Conservation (phyloP, 2,329 filamentous ascomycete species). For the Ophiostoma sp. region DNA sequence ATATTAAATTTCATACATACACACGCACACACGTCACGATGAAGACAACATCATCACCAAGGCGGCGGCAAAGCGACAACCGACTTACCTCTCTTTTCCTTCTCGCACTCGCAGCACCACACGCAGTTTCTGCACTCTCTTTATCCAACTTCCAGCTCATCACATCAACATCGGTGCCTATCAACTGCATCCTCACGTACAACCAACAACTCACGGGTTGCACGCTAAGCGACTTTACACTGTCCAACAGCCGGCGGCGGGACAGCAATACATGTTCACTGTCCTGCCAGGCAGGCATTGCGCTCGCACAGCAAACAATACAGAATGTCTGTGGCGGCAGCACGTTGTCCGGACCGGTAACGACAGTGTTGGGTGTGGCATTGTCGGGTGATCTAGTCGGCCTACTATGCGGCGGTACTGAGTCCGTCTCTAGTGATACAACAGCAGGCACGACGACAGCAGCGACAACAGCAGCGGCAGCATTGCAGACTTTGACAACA, state of each 20-base stretch:
- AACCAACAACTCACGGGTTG: slow-evolving; percentile 45
- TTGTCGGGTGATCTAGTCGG: slow-evolving; percentile 41
- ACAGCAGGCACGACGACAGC: neutral
- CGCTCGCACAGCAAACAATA: slow-evolving; percentile 74
- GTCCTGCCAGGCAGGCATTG: slow-evolving; percentile 56
- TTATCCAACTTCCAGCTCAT: slow-evolving; percentile 47
- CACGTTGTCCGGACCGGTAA: slow-evolving; percentile 43
- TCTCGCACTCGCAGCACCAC: slow-evolving; percentile 27
- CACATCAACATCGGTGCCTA: slow-evolving; percentile 39
- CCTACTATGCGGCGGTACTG: slow-evolving; percentile 38
- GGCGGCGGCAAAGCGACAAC: neutral
- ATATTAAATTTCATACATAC: neutral
- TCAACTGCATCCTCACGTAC: slow-evolving; percentile 46
- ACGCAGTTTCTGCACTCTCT: slow-evolving; percentile 36
- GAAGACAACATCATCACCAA: neutral
- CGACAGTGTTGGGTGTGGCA: slow-evolving; percentile 42
- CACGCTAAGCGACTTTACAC: slow-evolving; percentile 39
- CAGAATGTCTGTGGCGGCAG: slow-evolving; percentile 72
- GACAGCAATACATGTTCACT: slow-evolving; percentile 41
- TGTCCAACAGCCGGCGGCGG: neutral
- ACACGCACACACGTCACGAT: neutral
- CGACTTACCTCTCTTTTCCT: neutral
- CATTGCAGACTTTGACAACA: neutral
- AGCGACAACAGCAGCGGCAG: neutral
- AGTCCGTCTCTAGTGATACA: neutral